Percentiles rank a stretch among this genome's conserved stretches.
phyloP scores from a whole-genome alignment of 441 rosid genomes.

The Codiaeum variegatum region DNA sequence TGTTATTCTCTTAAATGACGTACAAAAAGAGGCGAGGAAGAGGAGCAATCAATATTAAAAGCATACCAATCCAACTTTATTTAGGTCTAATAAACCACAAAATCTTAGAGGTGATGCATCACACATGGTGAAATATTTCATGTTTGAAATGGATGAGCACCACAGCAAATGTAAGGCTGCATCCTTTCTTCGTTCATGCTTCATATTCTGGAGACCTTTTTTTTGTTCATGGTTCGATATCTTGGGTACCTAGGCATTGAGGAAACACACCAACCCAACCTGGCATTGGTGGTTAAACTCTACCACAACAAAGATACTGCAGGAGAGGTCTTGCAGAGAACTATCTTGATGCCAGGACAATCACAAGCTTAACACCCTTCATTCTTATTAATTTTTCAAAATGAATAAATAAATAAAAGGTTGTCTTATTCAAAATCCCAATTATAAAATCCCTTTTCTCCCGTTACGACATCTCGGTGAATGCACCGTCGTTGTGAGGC shows the following conservation, averaged over 20 bases:
- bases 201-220: no score
- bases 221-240: no score
- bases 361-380: background rate
- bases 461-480: no score
- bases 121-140: background rate
- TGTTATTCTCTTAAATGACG: background rate
- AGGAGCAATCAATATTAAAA: background rate
- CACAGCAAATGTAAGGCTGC: background rate
- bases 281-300: no score
- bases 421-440: slow-evolving; percentile 9
- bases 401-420: background rate
- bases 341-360: background rate
- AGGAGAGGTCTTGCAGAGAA: no score
- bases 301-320: no score
- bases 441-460: slow-evolving; percentile 14
- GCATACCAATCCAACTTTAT: background rate
- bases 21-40: background rate
- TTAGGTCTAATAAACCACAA: background rate
- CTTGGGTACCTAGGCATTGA: no score
- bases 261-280: no score
- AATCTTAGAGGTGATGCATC: background rate
- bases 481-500: no score
- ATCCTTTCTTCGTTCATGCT: no score
- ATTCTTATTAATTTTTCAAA: slow-evolving; percentile 1
- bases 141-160: background rate